Evolutionary conservation across 495 filamentous ascomycete species (phyloP).

Genomic region (Aspergillus sclerotiicarbonarius): DNA sequence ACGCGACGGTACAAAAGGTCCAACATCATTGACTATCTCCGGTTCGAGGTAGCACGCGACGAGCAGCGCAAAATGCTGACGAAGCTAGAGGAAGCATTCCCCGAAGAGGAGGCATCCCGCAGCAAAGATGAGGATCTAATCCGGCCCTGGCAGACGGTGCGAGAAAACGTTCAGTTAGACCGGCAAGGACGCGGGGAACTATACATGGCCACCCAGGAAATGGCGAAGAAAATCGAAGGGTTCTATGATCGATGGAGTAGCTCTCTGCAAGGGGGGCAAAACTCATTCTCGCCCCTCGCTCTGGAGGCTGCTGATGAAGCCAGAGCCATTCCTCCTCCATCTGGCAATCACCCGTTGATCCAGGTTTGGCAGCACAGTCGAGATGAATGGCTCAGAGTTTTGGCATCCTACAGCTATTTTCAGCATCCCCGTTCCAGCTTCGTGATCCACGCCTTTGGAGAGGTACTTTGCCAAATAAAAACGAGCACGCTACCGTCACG

Average conservation of each 20-base stretch:
- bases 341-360: slow-evolving; percentile 40
- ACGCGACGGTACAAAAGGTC: slow-evolving; percentile 35
- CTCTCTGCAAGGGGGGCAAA: slow-evolving; percentile 2
- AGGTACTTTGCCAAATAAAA: slow-evolving; percentile 64
- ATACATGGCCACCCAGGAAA: slow-evolving; percentile 22
- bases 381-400: slow-evolving; percentile 43
- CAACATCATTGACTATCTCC: slow-evolving; percentile 70
- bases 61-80: slow-evolving; percentile 50
- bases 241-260: slow-evolving; percentile 22
- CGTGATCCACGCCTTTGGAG: slow-evolving; percentile 63
- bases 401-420: slow-evolving; percentile 62
- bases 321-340: slow-evolving; percentile 21
- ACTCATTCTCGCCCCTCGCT: slow-evolving; percentile 24
- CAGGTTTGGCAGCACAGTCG: slow-evolving; percentile 43
- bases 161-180: slow-evolving; percentile 28
- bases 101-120: slow-evolving; percentile 19
- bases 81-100: slow-evolving; percentile 43
- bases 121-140: slow-evolving; percentile 51
- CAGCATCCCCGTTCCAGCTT: slow-evolving; percentile 42
- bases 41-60: slow-evolving; percentile 57
- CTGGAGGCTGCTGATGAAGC: slow-evolving; percentile 24
- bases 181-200: slow-evolving; percentile 24
- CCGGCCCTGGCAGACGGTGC: slow-evolving; percentile 37
- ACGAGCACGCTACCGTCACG: slow-evolving; percentile 33
- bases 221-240: slow-evolving; percentile 13